Evolutionary conservation across 495 filamentous ascomycete species (phyloP).

Genomic region (Hyaloscypha variabilis): DNA sequence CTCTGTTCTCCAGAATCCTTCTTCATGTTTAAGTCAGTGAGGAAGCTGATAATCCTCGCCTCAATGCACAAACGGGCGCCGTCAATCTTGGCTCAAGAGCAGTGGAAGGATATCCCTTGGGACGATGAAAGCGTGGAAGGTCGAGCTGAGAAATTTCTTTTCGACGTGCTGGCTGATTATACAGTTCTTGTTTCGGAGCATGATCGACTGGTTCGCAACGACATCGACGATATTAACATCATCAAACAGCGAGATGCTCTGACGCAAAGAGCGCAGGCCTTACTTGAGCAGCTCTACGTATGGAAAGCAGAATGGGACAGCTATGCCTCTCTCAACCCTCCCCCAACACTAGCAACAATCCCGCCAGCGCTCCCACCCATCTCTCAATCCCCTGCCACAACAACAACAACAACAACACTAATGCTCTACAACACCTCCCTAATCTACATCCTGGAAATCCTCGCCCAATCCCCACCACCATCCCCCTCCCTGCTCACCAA

Average conservation of each 20-base stretch:
- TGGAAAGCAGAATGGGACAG: neutral
- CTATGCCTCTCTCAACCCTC: neutral
- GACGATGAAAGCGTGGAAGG: neutral
- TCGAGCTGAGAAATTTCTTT: neutral
- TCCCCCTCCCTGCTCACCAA: neutral
- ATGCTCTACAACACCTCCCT: conserved; percentile 20
- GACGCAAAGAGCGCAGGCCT: neutral
- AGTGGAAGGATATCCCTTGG: conserved; percentile 9
- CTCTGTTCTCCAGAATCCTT: neutral
- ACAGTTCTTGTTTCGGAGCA: conserved; percentile 1
- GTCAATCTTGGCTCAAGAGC: neutral
- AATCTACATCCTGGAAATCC: conserved; percentile 9
- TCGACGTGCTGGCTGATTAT: neutral
- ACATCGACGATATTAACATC: neutral
- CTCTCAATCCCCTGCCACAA: neutral
- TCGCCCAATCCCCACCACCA: conserved; percentile 1
- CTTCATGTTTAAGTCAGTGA: neutral
- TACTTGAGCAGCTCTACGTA: neutral
- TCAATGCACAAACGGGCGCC: neutral
- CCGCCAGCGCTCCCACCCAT: too few species aligned
- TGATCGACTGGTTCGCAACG: neutral
- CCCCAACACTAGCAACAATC: too few species aligned
- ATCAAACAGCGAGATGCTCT: neutral
- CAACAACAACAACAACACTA: conserved; percentile 7
- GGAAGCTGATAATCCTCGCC: conserved; percentile 12